Conservation (phyloP, 2,329 filamentous ascomycete species). For the Ceratocystis papillata region DNA sequence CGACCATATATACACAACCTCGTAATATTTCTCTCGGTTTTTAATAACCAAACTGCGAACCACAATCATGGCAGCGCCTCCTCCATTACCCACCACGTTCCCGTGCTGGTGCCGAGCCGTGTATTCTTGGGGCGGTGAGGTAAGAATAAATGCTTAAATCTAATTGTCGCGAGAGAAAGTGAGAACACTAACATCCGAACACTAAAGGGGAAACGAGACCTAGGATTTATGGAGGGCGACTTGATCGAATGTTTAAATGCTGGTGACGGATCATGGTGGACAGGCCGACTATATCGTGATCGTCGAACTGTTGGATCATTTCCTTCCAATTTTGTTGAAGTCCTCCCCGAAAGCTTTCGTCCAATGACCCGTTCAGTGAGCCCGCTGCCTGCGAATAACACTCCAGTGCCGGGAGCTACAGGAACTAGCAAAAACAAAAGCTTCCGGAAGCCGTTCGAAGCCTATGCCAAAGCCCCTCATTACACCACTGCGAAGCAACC, state of each 20-base stretch:
- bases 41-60: background rate
- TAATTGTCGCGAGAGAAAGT: background rate
- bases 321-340: constrained; percentile 92
- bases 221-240: constrained; percentile 95
- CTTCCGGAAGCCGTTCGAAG: constrained; percentile 56
- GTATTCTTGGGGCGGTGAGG: constrained; percentile 89
- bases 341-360: constrained; percentile 74
- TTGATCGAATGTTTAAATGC: constrained; percentile 97
- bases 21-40: background rate
- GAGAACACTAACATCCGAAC: constrained; percentile 12
- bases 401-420: constrained; percentile 34
- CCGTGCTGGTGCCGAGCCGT: constrained; percentile 86
- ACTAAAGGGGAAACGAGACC: constrained; percentile 70
- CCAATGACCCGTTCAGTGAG: constrained; percentile 56
- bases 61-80: constrained; percentile 43
- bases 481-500: constrained; percentile 54
- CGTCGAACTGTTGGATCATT: constrained; percentile 85
- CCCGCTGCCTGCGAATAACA: constrained; percentile 47
- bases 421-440: constrained; percentile 47
- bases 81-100: constrained; percentile 61
- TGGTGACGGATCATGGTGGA: constrained; percentile 98
- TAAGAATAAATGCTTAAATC: constrained; percentile 29
- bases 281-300: constrained; percentile 79
- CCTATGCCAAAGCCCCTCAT: constrained; percentile 55
- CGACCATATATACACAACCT: constrained; percentile 9